Conservation (phyloP, 2,329 filamentous ascomycete genomes). For the Ophidiomyces ophidiicola region DNA sequence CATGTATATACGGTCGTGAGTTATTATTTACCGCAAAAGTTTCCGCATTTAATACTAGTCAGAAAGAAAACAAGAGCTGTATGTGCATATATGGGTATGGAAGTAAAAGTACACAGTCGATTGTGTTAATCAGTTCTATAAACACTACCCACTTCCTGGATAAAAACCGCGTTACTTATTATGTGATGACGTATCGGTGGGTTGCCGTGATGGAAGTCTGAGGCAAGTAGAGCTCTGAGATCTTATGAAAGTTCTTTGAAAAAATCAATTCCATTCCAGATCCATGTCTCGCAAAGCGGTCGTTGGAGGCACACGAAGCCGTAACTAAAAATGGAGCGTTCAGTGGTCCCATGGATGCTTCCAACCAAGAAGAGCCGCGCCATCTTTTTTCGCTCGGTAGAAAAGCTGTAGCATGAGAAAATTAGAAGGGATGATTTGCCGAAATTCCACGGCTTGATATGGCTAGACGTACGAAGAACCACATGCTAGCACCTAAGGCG, state of each 20-base stretch:
- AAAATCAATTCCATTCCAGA: not conserved
- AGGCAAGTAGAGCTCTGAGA: too few relatives aligned
- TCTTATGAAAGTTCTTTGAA: constrained; percentile 1
- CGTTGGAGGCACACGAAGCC: too few relatives aligned
- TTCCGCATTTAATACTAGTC: not conserved
- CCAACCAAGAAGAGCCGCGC: constrained; percentile 77
- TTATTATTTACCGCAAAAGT: not conserved
- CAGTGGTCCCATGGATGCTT: constrained; percentile 96
- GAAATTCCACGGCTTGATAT: not conserved
- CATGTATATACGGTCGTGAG: not conserved
- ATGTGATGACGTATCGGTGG: too few relatives aligned
- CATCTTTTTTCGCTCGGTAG: constrained; percentile 94
- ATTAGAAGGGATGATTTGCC: constrained; percentile 15
- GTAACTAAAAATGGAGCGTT: constrained; percentile 24
- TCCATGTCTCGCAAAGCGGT: not conserved
- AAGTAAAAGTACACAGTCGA: not conserved
- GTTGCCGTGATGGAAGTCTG: too few relatives aligned
- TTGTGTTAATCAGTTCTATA: not conserved
- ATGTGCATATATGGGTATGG: not conserved
- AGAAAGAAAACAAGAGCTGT: not conserved
- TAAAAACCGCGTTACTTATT: too few relatives aligned
- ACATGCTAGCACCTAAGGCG: constrained; percentile 87
- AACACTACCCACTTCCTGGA: not conserved
- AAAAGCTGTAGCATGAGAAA: constrained; percentile 55
- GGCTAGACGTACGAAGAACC: constrained; percentile 77